phyloP scores from a whole-genome alignment of 495 filamentous ascomycete genomes.

The Podospora anserina region DNA sequence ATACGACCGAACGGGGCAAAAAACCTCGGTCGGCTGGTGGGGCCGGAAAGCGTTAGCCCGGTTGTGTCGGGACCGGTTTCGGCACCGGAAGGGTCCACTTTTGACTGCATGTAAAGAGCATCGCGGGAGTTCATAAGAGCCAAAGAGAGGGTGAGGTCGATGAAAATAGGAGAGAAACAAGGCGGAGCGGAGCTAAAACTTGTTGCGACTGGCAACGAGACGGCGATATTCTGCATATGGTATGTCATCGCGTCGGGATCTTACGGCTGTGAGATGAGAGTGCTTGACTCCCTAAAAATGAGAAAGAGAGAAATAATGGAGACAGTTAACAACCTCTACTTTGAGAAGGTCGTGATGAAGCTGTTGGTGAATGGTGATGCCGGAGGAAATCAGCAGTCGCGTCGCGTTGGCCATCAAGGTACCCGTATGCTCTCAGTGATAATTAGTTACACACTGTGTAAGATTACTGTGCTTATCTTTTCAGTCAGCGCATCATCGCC shows the following conservation, averaged over 20 bases:
- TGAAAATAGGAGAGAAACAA: neutral
- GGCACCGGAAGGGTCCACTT: constrained; percentile 8
- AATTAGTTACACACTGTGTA: neutral
- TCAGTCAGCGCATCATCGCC: neutral
- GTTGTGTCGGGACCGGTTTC: constrained; percentile 14
- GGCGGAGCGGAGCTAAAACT: neutral
- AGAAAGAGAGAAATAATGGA: too few species aligned
- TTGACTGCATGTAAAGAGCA: neutral
- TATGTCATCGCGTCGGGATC: too few species aligned
- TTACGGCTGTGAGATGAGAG: too few species aligned
- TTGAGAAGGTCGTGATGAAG: too few species aligned
- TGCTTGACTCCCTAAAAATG: too few species aligned
- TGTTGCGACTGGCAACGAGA: too few species aligned
- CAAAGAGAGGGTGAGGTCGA: neutral
- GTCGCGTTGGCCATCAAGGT: neutral
- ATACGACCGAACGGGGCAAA: too few species aligned
- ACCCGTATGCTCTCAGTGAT: neutral
- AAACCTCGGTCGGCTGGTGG: neutral
- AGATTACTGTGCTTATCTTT: neutral
- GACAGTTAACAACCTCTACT: too few species aligned
- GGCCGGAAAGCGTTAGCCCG: neutral
- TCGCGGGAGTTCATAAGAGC: neutral
- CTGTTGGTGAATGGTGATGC: too few species aligned
- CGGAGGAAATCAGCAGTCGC: neutral
- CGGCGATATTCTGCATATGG: too few species aligned